Conservation (phyloP, 1,284 basidiomycete genomes). For the Moesziomyces parantarcticus region DNA sequence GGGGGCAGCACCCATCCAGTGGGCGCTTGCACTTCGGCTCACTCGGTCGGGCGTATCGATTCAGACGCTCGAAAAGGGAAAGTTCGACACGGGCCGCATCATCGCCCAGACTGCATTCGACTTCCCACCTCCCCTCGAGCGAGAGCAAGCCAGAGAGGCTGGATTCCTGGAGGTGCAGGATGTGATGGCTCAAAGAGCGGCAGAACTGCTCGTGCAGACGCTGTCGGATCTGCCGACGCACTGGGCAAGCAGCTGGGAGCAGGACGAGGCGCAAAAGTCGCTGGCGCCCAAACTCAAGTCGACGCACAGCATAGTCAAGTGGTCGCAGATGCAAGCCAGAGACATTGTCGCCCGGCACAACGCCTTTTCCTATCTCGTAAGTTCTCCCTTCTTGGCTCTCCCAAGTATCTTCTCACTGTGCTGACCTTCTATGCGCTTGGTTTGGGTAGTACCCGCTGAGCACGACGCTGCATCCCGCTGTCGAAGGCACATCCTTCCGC, state of each 20-base stretch:
- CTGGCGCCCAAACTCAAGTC: constrained; percentile 55
- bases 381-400: background rate
- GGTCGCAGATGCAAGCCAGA: constrained; percentile 46
- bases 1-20: constrained; percentile 92
- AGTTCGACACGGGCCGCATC: constrained; percentile 53
- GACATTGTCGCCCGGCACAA: constrained; percentile 50
- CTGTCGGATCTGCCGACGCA: constrained; percentile 74
- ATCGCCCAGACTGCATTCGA: constrained; percentile 61
- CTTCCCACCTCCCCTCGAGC: constrained; percentile 69
- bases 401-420: background rate
- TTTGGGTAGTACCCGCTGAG: constrained; percentile 26
- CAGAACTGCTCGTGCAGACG: constrained; percentile 77
- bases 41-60: constrained; percentile 51
- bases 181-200: constrained; percentile 76
- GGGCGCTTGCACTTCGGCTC: constrained; percentile 72
- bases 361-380: constrained; percentile 51
- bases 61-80: constrained; percentile 49
- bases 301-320: constrained; percentile 30
- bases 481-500: constrained; percentile 1
- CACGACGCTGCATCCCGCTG: constrained; percentile 23
- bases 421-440: background rate
- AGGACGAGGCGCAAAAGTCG: constrained; percentile 26
- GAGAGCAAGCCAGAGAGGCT: constrained; percentile 32
- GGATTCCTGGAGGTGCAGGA: constrained; percentile 75
- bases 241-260: constrained; percentile 69